These are phyloP conservation scores for Pythium brachiatum DNA, from an alignment of 352 stramenopile species.

Conservation along the genomic window DNA sequence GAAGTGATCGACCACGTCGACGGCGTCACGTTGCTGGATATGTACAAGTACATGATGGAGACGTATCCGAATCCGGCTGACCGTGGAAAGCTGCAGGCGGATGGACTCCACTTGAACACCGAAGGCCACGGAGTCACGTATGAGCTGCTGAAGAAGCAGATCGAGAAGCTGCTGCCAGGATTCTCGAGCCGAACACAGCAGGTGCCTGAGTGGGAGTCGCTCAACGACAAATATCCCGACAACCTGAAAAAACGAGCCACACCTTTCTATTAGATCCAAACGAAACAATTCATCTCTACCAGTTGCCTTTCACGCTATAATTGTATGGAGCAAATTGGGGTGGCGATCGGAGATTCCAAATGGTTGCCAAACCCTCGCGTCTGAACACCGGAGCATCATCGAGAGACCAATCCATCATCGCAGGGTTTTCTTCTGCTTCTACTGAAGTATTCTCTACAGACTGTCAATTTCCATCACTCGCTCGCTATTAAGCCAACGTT, in stretches of 20 bases:
- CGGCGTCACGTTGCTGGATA: constrained; percentile 5
- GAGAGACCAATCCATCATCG: too few species aligned
- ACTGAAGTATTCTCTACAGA: too few species aligned
- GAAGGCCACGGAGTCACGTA: not conserved
- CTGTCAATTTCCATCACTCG: too few species aligned
- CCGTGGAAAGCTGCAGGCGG: not conserved
- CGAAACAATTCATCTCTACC: too few species aligned
- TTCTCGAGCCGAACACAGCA: not conserved
- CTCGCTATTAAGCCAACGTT: too few species aligned
- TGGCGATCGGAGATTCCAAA: too few species aligned
- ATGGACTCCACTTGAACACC: not conserved
- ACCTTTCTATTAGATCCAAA: too few species aligned
- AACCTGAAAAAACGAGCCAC: not conserved
- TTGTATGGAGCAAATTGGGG: too few species aligned
- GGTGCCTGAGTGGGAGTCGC: not conserved
- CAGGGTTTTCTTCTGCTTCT: too few species aligned
- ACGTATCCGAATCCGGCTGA: not conserved
- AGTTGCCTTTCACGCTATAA: too few species aligned
- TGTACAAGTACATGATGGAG: constrained; percentile 9
- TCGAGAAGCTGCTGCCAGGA: not conserved
- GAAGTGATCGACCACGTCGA: not conserved
- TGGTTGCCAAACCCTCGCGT: too few species aligned
- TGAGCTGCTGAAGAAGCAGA: not conserved
- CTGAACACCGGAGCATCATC: too few species aligned
- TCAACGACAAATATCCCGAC: not conserved